phyloP scores from a whole-genome alignment of 2,329 filamentous ascomycete genomes.

The Graphilbum fragrans region DNA sequence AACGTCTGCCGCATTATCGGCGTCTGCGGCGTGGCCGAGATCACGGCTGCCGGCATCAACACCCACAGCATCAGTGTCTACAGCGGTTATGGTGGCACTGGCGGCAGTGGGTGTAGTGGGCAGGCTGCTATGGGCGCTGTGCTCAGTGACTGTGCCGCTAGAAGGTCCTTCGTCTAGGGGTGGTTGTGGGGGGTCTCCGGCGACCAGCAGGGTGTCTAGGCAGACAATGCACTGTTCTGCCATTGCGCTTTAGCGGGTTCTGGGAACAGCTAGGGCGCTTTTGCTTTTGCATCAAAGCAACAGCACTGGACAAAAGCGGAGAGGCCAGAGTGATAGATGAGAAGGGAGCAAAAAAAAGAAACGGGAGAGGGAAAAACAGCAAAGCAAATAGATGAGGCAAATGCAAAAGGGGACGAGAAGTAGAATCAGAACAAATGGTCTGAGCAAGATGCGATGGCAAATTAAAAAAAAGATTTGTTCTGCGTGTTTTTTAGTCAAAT shows the following conservation, averaged over 20 bases:
- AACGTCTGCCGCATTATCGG: slow-evolving; percentile 1
- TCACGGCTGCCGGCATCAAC: not conserved
- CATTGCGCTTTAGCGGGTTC: slow-evolving; percentile 17
- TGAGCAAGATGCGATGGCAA: not conserved
- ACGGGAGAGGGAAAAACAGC: not conserved
- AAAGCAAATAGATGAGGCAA: not conserved
- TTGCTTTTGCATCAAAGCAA: slow-evolving; percentile 10
- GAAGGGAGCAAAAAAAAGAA: not conserved
- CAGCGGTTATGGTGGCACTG: not conserved
- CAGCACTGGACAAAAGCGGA: not conserved
- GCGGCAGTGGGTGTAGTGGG: not conserved
- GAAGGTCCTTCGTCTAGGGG: slow-evolving; percentile 3
- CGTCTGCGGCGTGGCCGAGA: slow-evolving; percentile 4
- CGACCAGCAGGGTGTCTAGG: slow-evolving; percentile 42
- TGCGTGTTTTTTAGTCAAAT: not conserved
- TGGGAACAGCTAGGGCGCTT: slow-evolving; percentile 3
- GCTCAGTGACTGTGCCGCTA: not conserved
- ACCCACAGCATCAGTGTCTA: not conserved
- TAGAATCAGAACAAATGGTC: not conserved
- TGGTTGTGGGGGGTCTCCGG: slow-evolving; percentile 15
- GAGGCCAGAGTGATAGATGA: not conserved
- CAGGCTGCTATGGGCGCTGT: not conserved
- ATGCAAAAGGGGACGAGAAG: too few species aligned
- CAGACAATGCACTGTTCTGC: slow-evolving; percentile 61
- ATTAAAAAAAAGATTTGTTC: not conserved